Evolutionary conservation across 441 rosid genomes (phyloP), one percentile per base, ranked within the genome.

Genomic region (Erysimum pusillum): DNA sequence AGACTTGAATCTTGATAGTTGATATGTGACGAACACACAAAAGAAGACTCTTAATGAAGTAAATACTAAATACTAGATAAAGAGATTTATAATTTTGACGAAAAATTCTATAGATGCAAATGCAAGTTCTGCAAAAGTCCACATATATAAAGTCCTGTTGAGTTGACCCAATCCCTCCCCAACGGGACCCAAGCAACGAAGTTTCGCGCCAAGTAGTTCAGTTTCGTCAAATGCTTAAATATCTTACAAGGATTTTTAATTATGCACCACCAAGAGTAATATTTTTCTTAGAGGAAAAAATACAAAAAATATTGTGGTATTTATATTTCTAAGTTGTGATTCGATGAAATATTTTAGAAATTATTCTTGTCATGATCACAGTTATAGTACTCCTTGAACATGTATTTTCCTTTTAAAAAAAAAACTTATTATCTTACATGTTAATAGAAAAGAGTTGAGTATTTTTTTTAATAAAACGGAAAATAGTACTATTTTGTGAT

Each of bases 211-310:
- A 38, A 36, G 67, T 46, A 10, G 45, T 17, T 58, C 8, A 34
- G 48, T 25, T 60, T 59, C 18, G 68, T 75, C 79, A 75, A 75
- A 67, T 75, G 57, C 39, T 60, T 67, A 49, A 59, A 59, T 49
- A 67, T 57, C n/a, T 3, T 28, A 28, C 31, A 2, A 28, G 31
- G 31, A 28, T 28, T 3, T 28, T 28, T 28, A 28, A 28, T 28
- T 32, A 44, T 58, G 25, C 60, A 57, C 53, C 56, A 60, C 48
- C 25, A 59, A 12, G 4, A 31, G 25, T 70, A 57, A 18, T n/a
- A n/a, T n/a, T n/a, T n/a, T n/a, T n/a, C n/a, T n/a, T 5, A 6
- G 54, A n/a, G n/a, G 39, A 1, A 46, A 56, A 52, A 13, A 22
- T 14, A 39, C 22, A 36, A 35, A n/a, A 34, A 38, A 38, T 1